A percentile compares a stretch with the other conserved stretches of the same genome.
Evolutionary conservation across 2,329 filamentous ascomycete species (phyloP).

Genomic region (Aspergillus puulaauensis): DNA sequence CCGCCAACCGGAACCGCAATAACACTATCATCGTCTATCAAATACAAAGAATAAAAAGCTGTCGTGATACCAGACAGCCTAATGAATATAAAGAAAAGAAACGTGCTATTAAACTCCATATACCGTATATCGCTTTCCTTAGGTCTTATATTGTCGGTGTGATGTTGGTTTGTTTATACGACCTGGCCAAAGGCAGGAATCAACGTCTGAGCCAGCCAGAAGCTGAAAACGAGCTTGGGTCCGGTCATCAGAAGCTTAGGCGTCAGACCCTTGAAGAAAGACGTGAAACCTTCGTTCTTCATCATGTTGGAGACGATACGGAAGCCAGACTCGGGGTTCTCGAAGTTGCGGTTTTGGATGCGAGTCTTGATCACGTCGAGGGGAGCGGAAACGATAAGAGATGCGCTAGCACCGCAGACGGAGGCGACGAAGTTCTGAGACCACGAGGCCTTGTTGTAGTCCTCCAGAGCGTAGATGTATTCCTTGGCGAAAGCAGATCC

Average conservation of each 20-base stretch:
- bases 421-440: constrained; percentile 96
- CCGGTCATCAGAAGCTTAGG: constrained; percentile 99
- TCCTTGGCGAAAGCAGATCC: constrained; percentile 97
- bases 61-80: constrained; percentile 13
- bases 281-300: constrained; percentile 77
- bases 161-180: constrained; percentile 42
- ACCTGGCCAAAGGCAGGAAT: constrained; percentile 86
- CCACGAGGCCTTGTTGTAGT: constrained; percentile 96
- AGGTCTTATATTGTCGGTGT: background rate
- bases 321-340: constrained; percentile 93
- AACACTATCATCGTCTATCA: constrained; percentile 18
- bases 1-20: constrained; percentile 11
- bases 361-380: constrained; percentile 97
- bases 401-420: constrained; percentile 89
- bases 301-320: constrained; percentile 90
- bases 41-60: constrained; percentile 22
- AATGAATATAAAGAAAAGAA: constrained; percentile 11
- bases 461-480: constrained; percentile 82
- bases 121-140: constrained; percentile 11
- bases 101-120: constrained; percentile 16
- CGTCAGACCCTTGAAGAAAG: constrained; percentile 97
- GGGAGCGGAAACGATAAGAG: constrained; percentile 92
- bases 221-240: constrained; percentile 97
- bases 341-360: constrained; percentile 98
- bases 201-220: constrained; percentile 98